Evolutionary conservation across 495 filamentous ascomycete genomes (phyloP), one percentile per base, ranked within the genome.

Genomic region (Xylaria scruposa): DNA sequence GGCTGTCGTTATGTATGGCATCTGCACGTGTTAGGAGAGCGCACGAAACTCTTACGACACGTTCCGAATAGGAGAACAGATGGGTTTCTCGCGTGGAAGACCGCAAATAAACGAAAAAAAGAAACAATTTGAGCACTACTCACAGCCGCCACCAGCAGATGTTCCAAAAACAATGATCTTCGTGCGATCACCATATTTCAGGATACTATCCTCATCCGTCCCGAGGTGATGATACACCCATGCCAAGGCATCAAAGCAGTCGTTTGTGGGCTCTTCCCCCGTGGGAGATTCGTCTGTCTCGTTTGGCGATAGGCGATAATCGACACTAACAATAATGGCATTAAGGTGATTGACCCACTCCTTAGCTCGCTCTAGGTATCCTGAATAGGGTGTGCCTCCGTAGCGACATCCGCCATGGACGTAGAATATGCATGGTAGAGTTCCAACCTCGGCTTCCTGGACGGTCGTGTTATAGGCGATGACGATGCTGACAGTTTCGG

Each of bases 401-500:
- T 62, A 68, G 33, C 70, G 64, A 31, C 46, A 19, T 3, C 70
- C 70, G 3, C 70, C 70, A 56, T 72, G 70, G 36, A 72, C 61
- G 29, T 44, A 72, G 24, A 72, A 68, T 68, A 72, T 68, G 64
- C 70, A 72, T 51, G 70, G 70, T 1, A 67, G 64, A 33, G 42
- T 53, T 53, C 63, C 36, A 13, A 68, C 4, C 26, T 67, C 51
- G 17, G 70, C 70, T 33, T 54, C 38, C 26, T 29, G 24, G 10
- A 63, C 38, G 33, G 64, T 51, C 44, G 42, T n/a, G 2, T 36
- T 61, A 51, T 61, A 49, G n/a, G 47, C 56, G 54, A 72, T 60
- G 44, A 68, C 64, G 46, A 68, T 13, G 31, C 33, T 42, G 4
- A 72, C 44, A 53, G 81, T 31, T 74, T 83, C 64, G 6, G 51